phyloP scores from a whole-genome alignment of 192 early-diverging fungal genomes.

The Chytriomyces hyalinus region DNA sequence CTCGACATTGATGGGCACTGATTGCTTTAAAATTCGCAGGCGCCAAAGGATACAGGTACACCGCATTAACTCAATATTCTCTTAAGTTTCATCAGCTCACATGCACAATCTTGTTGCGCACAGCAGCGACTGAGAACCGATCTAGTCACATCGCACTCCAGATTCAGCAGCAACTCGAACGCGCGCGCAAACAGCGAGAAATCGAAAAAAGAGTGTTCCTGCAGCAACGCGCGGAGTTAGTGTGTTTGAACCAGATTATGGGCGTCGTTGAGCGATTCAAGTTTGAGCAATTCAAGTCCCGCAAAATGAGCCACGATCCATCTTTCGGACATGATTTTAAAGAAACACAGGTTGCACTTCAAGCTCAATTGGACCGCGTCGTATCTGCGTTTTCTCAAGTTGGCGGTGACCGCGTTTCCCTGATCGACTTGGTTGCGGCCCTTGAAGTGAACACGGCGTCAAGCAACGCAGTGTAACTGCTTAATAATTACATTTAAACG shows the following conservation, averaged over 20 bases:
- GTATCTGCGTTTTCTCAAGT: too few relatives aligned
- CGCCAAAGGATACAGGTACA: too few relatives aligned
- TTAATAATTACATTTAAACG: too few relatives aligned
- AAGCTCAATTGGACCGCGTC: too few relatives aligned
- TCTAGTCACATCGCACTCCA: conserved; percentile 1
- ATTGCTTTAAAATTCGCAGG: too few relatives aligned
- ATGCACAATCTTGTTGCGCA: neutral
- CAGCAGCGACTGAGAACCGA: neutral
- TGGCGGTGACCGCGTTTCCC: too few relatives aligned
- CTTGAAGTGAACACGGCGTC: too few relatives aligned
- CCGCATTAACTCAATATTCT: neutral
- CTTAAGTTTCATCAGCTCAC: conserved; percentile 17
- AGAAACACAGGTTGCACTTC: too few relatives aligned
- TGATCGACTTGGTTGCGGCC: too few relatives aligned
- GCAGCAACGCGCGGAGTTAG: conserved; percentile 33
- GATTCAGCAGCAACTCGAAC: conserved; percentile 19
- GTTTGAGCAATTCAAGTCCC: conserved; percentile 21
- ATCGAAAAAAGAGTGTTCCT: conserved; percentile 16
- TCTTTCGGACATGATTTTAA: too few relatives aligned
- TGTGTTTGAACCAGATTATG: conserved; percentile 31
- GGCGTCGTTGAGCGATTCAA: conserved; percentile 6
- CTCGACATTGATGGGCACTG: too few relatives aligned
- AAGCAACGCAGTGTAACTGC: too few relatives aligned
- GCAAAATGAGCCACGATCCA: neutral
- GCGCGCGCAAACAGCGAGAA: conserved; percentile 1